These are phyloP conservation scores for Ilex aquifolium DNA, from an alignment of 257 asterid genomes.

Conservation along the genomic window DNA sequence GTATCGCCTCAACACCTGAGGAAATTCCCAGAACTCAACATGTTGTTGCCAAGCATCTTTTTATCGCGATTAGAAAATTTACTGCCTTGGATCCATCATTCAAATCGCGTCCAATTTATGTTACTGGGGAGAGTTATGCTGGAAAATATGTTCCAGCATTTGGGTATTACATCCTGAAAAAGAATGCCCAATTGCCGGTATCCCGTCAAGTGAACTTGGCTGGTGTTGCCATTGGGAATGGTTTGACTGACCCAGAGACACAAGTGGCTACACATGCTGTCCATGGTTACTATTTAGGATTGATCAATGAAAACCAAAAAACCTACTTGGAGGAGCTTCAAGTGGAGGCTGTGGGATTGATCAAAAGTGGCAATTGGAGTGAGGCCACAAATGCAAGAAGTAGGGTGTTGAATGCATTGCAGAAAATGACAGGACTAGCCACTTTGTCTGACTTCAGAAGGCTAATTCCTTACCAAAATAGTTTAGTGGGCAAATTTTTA, in stretches of 20 bases:
- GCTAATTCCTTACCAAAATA: constrained; percentile 49
- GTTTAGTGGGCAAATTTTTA: constrained; percentile 41
- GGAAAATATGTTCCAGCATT: constrained; percentile 72
- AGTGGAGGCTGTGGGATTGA: constrained; percentile 21
- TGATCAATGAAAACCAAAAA: constrained; percentile 59
- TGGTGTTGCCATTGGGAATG: constrained; percentile 84
- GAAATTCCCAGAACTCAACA: constrained; percentile 68
- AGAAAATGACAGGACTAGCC: constrained; percentile 69
- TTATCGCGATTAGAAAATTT: constrained; percentile 49
- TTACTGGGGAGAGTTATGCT: constrained; percentile 80
- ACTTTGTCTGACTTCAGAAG: constrained; percentile 61
- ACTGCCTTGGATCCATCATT: constrained; percentile 33
- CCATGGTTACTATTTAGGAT: constrained; percentile 40
- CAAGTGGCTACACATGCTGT: constrained; percentile 67
- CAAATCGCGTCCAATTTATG: constrained; percentile 46
- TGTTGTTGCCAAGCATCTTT: constrained; percentile 57
- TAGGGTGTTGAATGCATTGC: constrained; percentile 25
- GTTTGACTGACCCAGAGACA: constrained; percentile 68
- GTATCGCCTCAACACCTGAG: constrained; percentile 45
- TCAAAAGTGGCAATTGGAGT: constrained; percentile 41
- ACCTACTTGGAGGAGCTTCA: constrained; percentile 47
- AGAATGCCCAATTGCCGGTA: constrained; percentile 33
- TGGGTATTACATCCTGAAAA: constrained; percentile 53
- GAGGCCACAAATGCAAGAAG: constrained; percentile 46
- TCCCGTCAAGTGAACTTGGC: constrained; percentile 35